Percentiles rank a stretch among this genome's conserved stretches.
phyloP scores from a whole-genome alignment of 306 rosid genomes.

The Cajanus cajan region DNA sequence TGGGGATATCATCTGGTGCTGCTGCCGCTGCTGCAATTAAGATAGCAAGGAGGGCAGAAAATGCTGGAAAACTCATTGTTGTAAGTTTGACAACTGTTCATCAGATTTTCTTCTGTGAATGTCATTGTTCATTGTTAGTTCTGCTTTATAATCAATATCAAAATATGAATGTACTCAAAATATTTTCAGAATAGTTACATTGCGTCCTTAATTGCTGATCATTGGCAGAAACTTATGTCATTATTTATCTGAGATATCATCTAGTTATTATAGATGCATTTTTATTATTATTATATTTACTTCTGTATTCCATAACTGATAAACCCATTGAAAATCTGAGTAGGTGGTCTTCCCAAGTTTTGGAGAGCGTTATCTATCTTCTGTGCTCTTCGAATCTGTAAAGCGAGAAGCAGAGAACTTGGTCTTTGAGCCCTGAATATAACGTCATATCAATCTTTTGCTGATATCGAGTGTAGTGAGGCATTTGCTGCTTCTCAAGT shows the following conservation, averaged over 20 bases:
- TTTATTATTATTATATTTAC: not conserved
- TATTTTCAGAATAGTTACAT: not conserved
- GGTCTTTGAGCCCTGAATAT: conserved; percentile 13
- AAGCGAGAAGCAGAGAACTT: conserved; percentile 51
- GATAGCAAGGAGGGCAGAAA: conserved; percentile 81
- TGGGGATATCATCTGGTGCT: conserved; percentile 96
- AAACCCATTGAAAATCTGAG: conserved; percentile 8
- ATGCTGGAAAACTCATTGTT: conserved; percentile 90
- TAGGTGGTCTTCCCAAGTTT: conserved; percentile 86
- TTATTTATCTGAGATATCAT: not conserved
- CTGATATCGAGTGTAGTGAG: not conserved
- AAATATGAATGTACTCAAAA: not conserved
- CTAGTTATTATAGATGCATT: not conserved
- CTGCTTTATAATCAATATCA: not conserved
- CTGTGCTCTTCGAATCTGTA: conserved; percentile 66
- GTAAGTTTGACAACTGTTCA: conserved; percentile 53
- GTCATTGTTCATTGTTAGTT: not conserved
- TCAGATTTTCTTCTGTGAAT: not conserved
- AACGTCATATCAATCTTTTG: not conserved
- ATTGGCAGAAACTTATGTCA: not conserved
- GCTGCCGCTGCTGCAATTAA: conserved; percentile 87
- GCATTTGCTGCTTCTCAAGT: not conserved
- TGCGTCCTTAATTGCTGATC: not conserved
- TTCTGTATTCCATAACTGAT: conserved; percentile 2
- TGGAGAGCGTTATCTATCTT: conserved; percentile 86